Evolutionary conservation across 257 asterid species (phyloP), one percentile per base, ranked within the genome.

Genomic region (Nicotiana attenuata): DNA sequence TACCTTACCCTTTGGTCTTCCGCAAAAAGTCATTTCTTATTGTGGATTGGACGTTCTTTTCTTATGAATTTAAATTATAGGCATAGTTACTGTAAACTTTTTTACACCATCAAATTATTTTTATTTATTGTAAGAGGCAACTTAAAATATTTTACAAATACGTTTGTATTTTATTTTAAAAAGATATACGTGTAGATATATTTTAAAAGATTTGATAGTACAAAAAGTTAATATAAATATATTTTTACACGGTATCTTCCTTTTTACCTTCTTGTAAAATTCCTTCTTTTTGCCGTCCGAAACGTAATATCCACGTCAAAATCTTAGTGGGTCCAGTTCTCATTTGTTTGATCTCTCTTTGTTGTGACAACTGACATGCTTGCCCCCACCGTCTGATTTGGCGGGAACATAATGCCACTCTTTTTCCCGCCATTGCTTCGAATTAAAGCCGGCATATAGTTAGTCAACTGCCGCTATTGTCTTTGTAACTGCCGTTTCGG

Each of bases 281-380:
- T 61, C 71, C n/a, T 53, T 67, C 66, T 17, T 7, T 53, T n/a
- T 69, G 76, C 86, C 81, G 63, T 63, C 47, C 55, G 45, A 76
- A 60, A n/a, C 85, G 85, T 80, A 38, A 68, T 7, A 80, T 73
- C 83, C 87, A 78, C 86, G 88, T 83, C 89, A 84, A 79, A 77
- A 31, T 33, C 24, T 0, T 26, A 20, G 10, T 66, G 19, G 11
- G 57, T 8, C 84, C 79, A 35, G 50, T 22, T 3, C 14, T 20
- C 20, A 69, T 3, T n/a, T 3, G 3, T 4, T 68, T 47, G 65
- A 22, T 22, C 7, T 61, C 5, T 63, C 38, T 64, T 26, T 64
- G 38, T 64, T 26, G 4, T 24, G 77, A 17, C 52, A 31, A 38
- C 10, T 41, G 53, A 15, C 50, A 41, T 41, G 13, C 50, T 41